Evolutionary conservation across 192 early-diverging fungal genomes (phyloP).

Genomic region (Backusella australiensis): DNA sequence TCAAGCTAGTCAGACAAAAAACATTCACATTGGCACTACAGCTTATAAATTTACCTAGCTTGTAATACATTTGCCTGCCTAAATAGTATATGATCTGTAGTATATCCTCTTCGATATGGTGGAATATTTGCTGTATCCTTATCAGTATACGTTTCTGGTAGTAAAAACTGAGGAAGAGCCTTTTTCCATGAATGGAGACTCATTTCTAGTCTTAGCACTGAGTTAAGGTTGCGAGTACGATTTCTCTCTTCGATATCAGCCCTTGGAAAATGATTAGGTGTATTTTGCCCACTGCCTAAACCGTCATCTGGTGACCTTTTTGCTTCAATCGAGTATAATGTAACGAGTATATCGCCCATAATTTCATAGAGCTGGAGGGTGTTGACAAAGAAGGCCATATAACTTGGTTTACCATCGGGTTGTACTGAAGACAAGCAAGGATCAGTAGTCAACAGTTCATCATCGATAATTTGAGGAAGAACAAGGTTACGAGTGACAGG

Average conservation of each 20-base stretch:
- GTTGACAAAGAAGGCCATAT: slow-evolving; percentile 17
- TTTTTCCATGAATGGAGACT: slow-evolving; percentile 10
- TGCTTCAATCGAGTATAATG: slow-evolving; percentile 7
- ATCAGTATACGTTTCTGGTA: not conserved
- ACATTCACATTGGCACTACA: not conserved
- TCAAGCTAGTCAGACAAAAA: not conserved
- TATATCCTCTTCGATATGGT: slow-evolving; percentile 7
- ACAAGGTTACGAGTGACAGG: slow-evolving; percentile 1
- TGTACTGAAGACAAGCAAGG: not conserved
- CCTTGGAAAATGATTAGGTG: not conserved
- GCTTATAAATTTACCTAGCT: not conserved
- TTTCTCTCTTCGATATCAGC: slow-evolving; percentile 7
- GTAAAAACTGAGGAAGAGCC: slow-evolving; percentile 5
- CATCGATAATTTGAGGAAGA: slow-evolving; percentile 18
- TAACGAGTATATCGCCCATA: slow-evolving; percentile 14
- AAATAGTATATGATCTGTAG: not conserved
- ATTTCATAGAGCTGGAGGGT: slow-evolving; percentile 19
- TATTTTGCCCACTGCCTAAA: not conserved
- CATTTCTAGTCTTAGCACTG: slow-evolving; percentile 13
- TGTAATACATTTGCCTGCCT: slow-evolving; percentile 15
- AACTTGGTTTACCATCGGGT: slow-evolving; percentile 10
- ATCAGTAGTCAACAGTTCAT: slow-evolving; percentile 9
- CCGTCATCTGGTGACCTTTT: not conserved
- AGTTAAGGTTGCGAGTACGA: slow-evolving; percentile 4
- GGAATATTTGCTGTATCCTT: not conserved